These are phyloP conservation scores for Pythium coloratum DNA, from an alignment of 352 stramenopile genomes.

Conservation along the genomic window DNA sequence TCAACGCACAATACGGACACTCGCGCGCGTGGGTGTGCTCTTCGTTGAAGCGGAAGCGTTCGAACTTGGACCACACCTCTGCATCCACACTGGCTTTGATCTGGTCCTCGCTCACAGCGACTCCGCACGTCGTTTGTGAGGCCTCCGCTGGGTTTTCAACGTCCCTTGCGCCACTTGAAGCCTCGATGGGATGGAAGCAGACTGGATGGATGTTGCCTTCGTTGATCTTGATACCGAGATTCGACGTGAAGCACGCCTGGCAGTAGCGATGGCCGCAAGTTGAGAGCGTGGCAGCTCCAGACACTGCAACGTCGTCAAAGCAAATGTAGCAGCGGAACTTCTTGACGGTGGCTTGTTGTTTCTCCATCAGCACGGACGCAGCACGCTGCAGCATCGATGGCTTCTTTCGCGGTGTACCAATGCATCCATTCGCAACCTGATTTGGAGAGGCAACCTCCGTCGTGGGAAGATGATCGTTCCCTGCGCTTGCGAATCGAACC, in stretches of 20 bases:
- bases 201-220: conserved; percentile 68
- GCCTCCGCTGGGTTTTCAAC: not conserved
- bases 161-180: not conserved
- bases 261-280: conserved; percentile 64
- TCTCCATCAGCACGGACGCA: not conserved
- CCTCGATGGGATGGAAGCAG: conserved; percentile 44
- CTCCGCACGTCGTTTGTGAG: conserved; percentile 4
- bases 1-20: conserved; percentile 17
- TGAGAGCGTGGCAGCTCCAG: conserved; percentile 34
- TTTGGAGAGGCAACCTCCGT: no score
- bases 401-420: no score
- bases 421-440: no score
- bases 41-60: conserved; percentile 14
- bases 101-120: not conserved
- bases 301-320: conserved; percentile 49
- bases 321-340: conserved; percentile 76
- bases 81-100: conserved; percentile 5
- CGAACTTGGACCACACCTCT: conserved; percentile 3
- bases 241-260: conserved; percentile 50
- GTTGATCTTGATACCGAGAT: conserved; percentile 66
- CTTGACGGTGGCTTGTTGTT: conserved; percentile 19
- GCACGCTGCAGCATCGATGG: not conserved
- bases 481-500: no score
- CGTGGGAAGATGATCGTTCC: no score
- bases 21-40: conserved; percentile 4